Percentiles rank a stretch among this genome's conserved stretches.
phyloP scores from a whole-genome alignment of 345 rosid genomes.

The Bruguiera sexangula region DNA sequence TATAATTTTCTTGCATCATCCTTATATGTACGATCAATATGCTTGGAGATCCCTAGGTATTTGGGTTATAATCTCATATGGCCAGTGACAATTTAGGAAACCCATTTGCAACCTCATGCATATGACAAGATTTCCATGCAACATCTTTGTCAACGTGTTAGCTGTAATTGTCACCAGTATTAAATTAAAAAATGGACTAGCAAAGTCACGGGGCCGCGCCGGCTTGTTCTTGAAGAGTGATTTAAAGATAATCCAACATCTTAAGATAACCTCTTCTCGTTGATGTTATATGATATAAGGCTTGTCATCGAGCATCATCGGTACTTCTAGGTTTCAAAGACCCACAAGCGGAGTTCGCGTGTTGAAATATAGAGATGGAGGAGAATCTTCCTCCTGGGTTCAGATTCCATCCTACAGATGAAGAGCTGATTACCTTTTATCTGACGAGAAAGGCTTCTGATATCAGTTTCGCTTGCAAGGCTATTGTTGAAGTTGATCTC shows the following conservation, averaged over 20 bases:
- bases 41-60: constrained; percentile 2
- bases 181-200: constrained; percentile 25
- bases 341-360: not conserved
- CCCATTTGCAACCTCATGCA: not conserved
- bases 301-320: constrained; percentile 10
- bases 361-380: constrained; percentile 41
- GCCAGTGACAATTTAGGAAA: constrained; percentile 12
- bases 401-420: constrained; percentile 97
- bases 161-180: constrained; percentile 59
- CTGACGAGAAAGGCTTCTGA: constrained; percentile 65
- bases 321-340: not conserved
- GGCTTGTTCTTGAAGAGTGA: constrained; percentile 54
- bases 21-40: constrained; percentile 11
- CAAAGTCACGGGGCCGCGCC: constrained; percentile 14
- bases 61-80: constrained; percentile 15
- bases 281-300: constrained; percentile 3
- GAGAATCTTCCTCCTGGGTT: constrained; percentile 95
- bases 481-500: constrained; percentile 90
- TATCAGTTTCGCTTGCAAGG: constrained; percentile 60
- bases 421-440: constrained; percentile 86
- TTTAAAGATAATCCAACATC: constrained; percentile 15
- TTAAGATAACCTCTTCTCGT: constrained; percentile 12
- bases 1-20: not conserved
- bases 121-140: constrained; percentile 14
- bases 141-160: constrained; percentile 80